Conservation (phyloP, 2,329 filamentous ascomycete genomes). For the Monilinia fructigena region DNA sequence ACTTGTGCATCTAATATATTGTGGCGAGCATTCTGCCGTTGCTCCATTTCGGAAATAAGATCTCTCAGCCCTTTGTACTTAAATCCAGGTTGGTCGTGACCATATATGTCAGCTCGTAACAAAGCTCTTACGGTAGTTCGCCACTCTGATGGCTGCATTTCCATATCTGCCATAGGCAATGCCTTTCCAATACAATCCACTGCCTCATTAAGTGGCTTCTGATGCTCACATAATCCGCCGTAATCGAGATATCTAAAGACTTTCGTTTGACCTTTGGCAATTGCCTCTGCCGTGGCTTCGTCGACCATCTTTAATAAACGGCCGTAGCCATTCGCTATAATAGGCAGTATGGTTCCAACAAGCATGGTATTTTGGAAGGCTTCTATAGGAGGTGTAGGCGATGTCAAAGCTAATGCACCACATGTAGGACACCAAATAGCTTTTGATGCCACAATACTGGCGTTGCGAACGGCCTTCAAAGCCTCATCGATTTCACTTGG, state of each 20-base stretch:
- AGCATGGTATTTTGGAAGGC: constrained; percentile 59
- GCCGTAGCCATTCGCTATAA: constrained; percentile 57
- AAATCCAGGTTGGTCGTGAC: constrained; percentile 41
- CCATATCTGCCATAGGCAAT: constrained; percentile 20
- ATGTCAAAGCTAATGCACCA: constrained; percentile 43
- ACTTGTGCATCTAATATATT: constrained; percentile 49
- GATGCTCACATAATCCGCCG: constrained; percentile 32
- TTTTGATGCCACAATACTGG: constrained; percentile 43
- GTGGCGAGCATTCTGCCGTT: constrained; percentile 50
- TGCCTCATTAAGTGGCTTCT: constrained; percentile 19
- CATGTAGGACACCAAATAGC: constrained; percentile 53
- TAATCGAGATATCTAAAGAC: constrained; percentile 36
- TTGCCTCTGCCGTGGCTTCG: constrained; percentile 48
- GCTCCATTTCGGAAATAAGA: constrained; percentile 54
- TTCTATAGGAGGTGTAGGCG: constrained; percentile 47
- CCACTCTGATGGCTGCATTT: constrained; percentile 55
- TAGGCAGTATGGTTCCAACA: constrained; percentile 56
- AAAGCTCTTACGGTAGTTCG: constrained; percentile 53
- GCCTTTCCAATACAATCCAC: constrained; percentile 9
- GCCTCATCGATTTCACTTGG: constrained; percentile 35
- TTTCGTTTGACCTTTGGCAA: constrained; percentile 43
- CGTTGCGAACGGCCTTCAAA: constrained; percentile 34
- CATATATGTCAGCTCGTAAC: constrained; percentile 58
- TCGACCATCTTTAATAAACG: constrained; percentile 56
- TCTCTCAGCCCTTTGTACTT: constrained; percentile 53